Conservation (phyloP, 768 basidiomycete species). For the Phylloporus sp. region DNA sequence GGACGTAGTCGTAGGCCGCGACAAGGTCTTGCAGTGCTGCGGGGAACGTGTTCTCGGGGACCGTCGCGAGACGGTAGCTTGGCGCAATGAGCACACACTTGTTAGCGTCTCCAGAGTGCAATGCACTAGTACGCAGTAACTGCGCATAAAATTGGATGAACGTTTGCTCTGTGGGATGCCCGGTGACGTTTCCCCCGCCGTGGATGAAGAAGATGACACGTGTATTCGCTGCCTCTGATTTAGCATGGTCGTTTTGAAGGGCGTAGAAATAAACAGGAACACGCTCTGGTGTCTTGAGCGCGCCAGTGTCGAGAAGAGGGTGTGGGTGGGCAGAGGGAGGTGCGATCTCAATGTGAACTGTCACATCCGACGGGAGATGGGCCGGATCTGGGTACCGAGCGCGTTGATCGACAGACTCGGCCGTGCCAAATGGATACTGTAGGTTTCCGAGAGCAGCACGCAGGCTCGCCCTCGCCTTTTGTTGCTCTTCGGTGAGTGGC, state of each 20-base stretch:
- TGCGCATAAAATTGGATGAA: slow-evolving; percentile 5
- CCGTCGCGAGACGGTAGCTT: slow-evolving; percentile 23
- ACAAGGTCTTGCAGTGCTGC: slow-evolving; percentile 20
- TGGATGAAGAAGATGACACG: slow-evolving; percentile 24
- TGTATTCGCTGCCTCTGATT: neutral
- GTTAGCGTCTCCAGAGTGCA: neutral
- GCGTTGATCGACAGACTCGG: neutral
- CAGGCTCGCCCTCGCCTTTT: neutral
- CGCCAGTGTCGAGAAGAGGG: neutral
- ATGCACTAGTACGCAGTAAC: slow-evolving; percentile 10
- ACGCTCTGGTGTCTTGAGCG: neutral
- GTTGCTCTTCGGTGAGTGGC: slow-evolving; percentile 3
- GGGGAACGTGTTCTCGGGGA: slow-evolving; percentile 23
- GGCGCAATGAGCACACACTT: slow-evolving; percentile 19
- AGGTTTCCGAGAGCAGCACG: neutral
- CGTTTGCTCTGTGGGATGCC: slow-evolving; percentile 11
- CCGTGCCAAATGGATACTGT: neutral
- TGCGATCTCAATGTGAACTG: neutral
- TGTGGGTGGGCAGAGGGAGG: neutral
- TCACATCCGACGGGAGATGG: neutral
- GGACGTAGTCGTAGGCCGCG: slow-evolving; percentile 25
- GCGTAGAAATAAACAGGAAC: slow-evolving; percentile 13
- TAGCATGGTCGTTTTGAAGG: neutral
- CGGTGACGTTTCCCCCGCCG: slow-evolving; percentile 17
- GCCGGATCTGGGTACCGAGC: neutral